phyloP scores from a whole-genome alignment of 2,329 filamentous ascomycete species.

The Tolypocladium nubicola region DNA sequence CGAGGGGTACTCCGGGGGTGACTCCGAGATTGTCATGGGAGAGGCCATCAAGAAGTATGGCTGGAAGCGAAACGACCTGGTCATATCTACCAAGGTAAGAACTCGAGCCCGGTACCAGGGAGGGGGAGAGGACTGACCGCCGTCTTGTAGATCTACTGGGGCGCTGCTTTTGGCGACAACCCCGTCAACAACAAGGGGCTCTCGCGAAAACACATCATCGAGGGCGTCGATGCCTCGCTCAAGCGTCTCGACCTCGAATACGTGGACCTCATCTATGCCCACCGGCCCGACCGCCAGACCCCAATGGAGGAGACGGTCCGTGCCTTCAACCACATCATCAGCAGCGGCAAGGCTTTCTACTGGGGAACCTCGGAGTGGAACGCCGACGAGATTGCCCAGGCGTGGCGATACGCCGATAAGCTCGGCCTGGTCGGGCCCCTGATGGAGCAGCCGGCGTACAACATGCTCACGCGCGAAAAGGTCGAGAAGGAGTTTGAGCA shows the following conservation, averaged over 20 bases:
- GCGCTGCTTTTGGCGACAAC: slow-evolving; percentile 46
- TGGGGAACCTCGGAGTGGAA: slow-evolving; percentile 63
- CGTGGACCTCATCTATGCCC: slow-evolving; percentile 60
- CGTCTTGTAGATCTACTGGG: slow-evolving; percentile 50
- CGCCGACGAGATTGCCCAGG: slow-evolving; percentile 53
- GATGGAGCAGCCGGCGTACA: slow-evolving; percentile 59
- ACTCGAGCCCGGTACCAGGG: not conserved
- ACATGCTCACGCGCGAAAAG: slow-evolving; percentile 48
- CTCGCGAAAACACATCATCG: slow-evolving; percentile 58
- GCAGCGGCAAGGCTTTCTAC: slow-evolving; percentile 58
- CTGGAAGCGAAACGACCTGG: slow-evolving; percentile 51
- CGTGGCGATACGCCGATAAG: slow-evolving; percentile 49
- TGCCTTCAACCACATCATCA: slow-evolving; percentile 60
- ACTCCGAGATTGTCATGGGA: slow-evolving; percentile 54
- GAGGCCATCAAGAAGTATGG: slow-evolving; percentile 48
- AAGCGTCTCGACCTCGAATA: slow-evolving; percentile 47
- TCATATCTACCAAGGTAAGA: slow-evolving; percentile 48
- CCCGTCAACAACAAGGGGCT: slow-evolving; percentile 57
- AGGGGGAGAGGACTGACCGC: not conserved
- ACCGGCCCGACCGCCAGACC: slow-evolving; percentile 55
- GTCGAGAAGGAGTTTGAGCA: slow-evolving; percentile 54
- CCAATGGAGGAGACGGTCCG: slow-evolving; percentile 63
- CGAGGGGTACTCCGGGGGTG: slow-evolving; percentile 45
- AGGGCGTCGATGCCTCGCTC: slow-evolving; percentile 51
- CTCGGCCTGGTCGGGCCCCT: slow-evolving; percentile 51